Conservation (phyloP, 2,329 filamentous ascomycete species). For the Alternaria sp. region DNA sequence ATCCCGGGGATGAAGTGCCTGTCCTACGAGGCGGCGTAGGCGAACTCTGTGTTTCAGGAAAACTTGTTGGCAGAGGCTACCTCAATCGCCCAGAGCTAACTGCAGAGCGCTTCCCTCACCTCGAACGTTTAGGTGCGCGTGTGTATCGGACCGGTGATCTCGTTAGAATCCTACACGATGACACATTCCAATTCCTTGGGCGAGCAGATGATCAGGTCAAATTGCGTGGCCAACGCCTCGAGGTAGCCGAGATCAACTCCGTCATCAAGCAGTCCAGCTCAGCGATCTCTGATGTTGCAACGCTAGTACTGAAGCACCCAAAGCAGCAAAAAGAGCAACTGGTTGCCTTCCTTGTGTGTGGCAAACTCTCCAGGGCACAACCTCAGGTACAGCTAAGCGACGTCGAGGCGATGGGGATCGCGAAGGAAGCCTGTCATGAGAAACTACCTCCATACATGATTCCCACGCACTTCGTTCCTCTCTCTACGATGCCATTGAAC, state of each 20-base stretch:
- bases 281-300: slow-evolving; percentile 72
- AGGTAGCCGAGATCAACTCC: slow-evolving; percentile 90
- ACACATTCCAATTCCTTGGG: slow-evolving; percentile 85
- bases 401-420: slow-evolving; percentile 22
- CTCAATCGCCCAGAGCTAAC: slow-evolving; percentile 82
- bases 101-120: slow-evolving; percentile 72
- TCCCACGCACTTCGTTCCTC: slow-evolving; percentile 78
- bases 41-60: slow-evolving; percentile 87
- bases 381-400: slow-evolving; percentile 27
- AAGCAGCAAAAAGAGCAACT: slow-evolving; percentile 81
- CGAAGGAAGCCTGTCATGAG: slow-evolving; percentile 66
- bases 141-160: slow-evolving; percentile 91
- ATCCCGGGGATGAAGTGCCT: slow-evolving; percentile 70
- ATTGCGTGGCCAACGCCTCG: slow-evolving; percentile 83
- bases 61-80: slow-evolving; percentile 88
- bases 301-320: slow-evolving; percentile 74
- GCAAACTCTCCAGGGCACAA: slow-evolving; percentile 18
- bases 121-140: slow-evolving; percentile 54
- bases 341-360: slow-evolving; percentile 70
- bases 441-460: slow-evolving; percentile 87
- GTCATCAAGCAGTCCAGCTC: slow-evolving; percentile 69
- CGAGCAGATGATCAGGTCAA: slow-evolving; percentile 93
- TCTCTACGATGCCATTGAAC: slow-evolving; percentile 78
- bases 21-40: slow-evolving; percentile 81
- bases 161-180: slow-evolving; percentile 79